Evolutionary conservation across 225 moss, liverwort and hornwort species (phyloP).

Genomic region (Pleurozium schreberi): DNA sequence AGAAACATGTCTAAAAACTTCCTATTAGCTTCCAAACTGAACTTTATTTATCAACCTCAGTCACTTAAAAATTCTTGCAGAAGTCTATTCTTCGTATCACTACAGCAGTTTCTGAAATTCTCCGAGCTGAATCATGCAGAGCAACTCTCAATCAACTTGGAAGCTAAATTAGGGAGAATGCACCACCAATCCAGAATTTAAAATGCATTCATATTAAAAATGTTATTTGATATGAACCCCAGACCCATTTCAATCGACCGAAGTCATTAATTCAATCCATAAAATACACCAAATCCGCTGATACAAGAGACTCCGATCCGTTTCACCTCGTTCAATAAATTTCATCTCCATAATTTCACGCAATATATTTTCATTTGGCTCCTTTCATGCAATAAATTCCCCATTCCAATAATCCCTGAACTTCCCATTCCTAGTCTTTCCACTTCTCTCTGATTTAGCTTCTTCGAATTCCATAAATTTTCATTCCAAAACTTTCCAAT

Average conservation of each 20-base stretch:
- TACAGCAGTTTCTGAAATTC: not conserved
- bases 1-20: not conserved
- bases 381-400: too few relatives aligned
- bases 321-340: not conserved
- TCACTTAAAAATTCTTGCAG: not conserved
- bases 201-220: not conserved
- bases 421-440: not conserved
- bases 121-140: not conserved
- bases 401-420: too few relatives aligned
- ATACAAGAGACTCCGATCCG: not conserved
- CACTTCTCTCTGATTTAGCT: not conserved
- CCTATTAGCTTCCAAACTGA: too few relatives aligned
- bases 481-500: not conserved
- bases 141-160: not conserved
- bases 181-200: not conserved
- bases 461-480: not conserved
- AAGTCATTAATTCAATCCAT: not conserved
- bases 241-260: not conserved
- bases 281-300: not conserved
- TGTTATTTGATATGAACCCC: not conserved
- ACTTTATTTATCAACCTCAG: not conserved
- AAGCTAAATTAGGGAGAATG: not conserved
- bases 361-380: too few relatives aligned
- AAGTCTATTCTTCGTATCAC: not conserved
- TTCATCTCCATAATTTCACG: too few relatives aligned